phyloP scores from a whole-genome alignment of 176 grass and related monocot genomes.

The Oryza brachyantha region DNA sequence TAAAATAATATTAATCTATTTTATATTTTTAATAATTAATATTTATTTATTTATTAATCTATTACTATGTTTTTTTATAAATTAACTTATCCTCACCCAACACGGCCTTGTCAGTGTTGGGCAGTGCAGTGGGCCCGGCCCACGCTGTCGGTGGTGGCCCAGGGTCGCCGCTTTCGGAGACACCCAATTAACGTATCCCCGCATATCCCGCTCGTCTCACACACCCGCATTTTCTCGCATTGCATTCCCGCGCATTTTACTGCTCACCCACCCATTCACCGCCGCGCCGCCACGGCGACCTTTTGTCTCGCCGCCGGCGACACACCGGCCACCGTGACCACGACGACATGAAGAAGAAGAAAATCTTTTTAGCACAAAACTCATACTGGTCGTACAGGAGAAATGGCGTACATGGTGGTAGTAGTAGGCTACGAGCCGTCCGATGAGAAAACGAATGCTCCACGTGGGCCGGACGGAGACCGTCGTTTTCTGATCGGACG shows the following conservation, averaged over 20 bases:
- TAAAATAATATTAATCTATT: too few relatives aligned
- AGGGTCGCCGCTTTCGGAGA: conserved; percentile 11
- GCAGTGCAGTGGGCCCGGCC: neutral
- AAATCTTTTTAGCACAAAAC: too few relatives aligned
- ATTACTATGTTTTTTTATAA: too few relatives aligned
- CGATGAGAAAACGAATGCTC: conserved; percentile 48
- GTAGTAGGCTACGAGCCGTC: conserved; percentile 19
- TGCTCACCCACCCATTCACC: too few relatives aligned
- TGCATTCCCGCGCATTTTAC: too few relatives aligned
- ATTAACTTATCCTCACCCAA: too few relatives aligned
- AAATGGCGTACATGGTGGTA: too few relatives aligned
- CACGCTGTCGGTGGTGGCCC: neutral
- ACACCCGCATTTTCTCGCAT: too few relatives aligned
- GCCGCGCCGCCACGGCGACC: neutral
- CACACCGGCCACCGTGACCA: neutral
- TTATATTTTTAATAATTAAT: neutral
- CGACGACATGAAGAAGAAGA: too few relatives aligned
- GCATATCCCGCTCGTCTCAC: neutral
- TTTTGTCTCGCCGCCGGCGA: neutral
- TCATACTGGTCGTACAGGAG: too few relatives aligned
- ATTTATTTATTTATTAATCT: neutral
- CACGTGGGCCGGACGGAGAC: neutral
- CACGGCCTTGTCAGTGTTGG: neutral
- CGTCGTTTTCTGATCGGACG: conserved; percentile 58
- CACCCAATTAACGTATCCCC: conserved; percentile 23